A percentile compares a stretch with the other conserved stretches of the same genome.
phyloP scores from a whole-genome alignment of 1,139 yeast genomes.

The Debaryomyces subglobosus region DNA sequence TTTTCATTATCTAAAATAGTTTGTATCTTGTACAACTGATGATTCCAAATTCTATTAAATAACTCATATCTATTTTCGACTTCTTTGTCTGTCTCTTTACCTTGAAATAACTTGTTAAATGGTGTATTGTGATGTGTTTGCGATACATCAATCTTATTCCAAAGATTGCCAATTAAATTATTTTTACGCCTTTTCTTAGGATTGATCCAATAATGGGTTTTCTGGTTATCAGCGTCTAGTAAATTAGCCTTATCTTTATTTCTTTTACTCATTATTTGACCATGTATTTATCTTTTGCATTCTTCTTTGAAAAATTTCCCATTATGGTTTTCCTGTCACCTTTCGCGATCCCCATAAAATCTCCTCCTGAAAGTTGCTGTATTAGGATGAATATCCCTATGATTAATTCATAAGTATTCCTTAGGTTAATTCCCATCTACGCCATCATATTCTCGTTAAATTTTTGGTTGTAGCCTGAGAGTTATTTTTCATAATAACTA shows the following conservation, averaged over 20 bases:
- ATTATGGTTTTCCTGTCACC: neutral
- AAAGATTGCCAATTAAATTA: neutral
- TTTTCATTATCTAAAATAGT: constrained; percentile 42
- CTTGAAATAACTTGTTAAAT: constrained; percentile 40
- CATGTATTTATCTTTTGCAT: neutral
- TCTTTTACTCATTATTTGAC: constrained; percentile 1
- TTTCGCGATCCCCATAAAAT: neutral
- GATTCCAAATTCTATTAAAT: constrained; percentile 43
- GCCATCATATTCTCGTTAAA: neutral
- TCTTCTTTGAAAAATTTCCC: constrained; percentile 1
- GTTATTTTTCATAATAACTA: neutral
- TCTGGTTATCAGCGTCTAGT: constrained; percentile 13
- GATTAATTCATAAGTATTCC: neutral
- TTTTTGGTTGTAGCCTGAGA: neutral
- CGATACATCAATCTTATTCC: constrained; percentile 6
- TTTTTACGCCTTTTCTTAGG: constrained; percentile 9
- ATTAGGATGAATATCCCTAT: neutral
- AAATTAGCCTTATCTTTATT: constrained; percentile 8
- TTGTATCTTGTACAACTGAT: constrained; percentile 40
- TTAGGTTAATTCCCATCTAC: neutral
- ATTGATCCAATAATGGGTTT: constrained; percentile 15
- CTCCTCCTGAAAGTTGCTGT: neutral
- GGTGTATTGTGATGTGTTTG: constrained; percentile 22
- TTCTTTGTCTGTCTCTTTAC: constrained; percentile 41
- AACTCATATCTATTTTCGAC: constrained; percentile 39